phyloP scores from a whole-genome alignment of 495 filamentous ascomycete species.

The Jackrogersella multiformis region DNA sequence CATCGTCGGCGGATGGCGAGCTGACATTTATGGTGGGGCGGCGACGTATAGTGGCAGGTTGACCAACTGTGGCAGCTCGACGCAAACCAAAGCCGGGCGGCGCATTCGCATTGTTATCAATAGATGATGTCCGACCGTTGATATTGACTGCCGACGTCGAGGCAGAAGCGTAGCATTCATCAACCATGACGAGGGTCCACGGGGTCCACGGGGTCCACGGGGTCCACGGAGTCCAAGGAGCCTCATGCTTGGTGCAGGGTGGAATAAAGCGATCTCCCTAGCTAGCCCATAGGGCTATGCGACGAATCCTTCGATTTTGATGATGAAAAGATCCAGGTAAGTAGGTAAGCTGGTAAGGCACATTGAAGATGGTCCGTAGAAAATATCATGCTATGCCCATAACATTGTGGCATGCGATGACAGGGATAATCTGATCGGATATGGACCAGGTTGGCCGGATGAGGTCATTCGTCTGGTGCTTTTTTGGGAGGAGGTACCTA shows the following conservation, averaged over 20 bases:
- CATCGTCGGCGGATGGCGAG: conserved; percentile 35
- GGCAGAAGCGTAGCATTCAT: conserved; percentile 31
- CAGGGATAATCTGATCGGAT: conserved; percentile 25
- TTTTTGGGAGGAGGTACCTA: not conserved
- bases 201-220: too few relatives aligned
- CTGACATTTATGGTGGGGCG: conserved; percentile 21
- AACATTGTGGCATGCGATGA: conserved; percentile 27
- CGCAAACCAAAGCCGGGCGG: conserved; percentile 44
- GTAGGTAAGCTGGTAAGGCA: conserved; percentile 6
- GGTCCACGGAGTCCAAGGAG: too few relatives aligned
- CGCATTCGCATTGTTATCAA: conserved; percentile 24
- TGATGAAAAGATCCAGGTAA: too few relatives aligned
- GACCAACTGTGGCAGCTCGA: conserved; percentile 50
- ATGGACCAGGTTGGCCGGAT: conserved; percentile 12
- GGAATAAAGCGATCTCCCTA: conserved; percentile 11
- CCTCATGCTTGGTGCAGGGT: not conserved
- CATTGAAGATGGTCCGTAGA: conserved; percentile 27
- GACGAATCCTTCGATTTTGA: conserved; percentile 15
- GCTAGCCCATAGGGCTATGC: conserved; percentile 29
- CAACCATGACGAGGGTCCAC: conserved; percentile 39
- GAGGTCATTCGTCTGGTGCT: conserved; percentile 28
- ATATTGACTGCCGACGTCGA: conserved; percentile 37
- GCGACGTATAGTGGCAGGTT: conserved; percentile 38
- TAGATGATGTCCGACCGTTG: conserved; percentile 28
- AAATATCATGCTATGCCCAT: not conserved